Evolutionary conservation across 2,329 filamentous ascomycete species (phyloP).

Genomic region (Zalaria obscura): DNA sequence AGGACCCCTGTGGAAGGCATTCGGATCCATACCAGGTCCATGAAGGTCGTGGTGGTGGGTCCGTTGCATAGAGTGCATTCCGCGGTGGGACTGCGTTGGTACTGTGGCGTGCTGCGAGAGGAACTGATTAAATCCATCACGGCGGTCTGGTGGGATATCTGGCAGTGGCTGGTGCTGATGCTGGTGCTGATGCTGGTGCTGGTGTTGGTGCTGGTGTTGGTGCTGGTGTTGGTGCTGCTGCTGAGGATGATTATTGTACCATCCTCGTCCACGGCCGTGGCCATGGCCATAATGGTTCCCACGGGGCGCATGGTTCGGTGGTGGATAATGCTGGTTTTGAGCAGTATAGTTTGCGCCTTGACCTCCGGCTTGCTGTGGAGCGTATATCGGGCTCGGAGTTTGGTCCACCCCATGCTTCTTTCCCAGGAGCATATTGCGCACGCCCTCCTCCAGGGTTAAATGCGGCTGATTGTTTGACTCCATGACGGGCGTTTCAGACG

Average conservation of each 20-base stretch:
- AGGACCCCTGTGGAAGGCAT: conserved; percentile 16
- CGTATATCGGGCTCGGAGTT: too few relatives aligned
- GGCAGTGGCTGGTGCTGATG: neutral
- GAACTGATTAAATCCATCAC: conserved; percentile 3
- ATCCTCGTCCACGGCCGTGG: too few relatives aligned
- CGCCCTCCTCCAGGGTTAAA: too few relatives aligned
- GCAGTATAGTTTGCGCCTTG: conserved; percentile 44
- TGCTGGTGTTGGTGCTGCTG: conserved; percentile 6
- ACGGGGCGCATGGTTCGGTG: too few relatives aligned
- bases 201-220: conserved; percentile 7
- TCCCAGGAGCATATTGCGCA: too few relatives aligned
- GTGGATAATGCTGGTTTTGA: conserved; percentile 30
- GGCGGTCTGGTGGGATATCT: conserved; percentile 1
- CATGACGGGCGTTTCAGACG: too few relatives aligned
- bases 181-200: neutral
- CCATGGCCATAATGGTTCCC: too few relatives aligned
- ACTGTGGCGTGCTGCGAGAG: conserved; percentile 1
- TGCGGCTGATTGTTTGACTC: too few relatives aligned
- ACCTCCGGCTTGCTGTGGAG: conserved; percentile 26
- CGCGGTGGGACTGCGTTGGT: too few relatives aligned
- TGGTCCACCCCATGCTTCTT: too few relatives aligned
- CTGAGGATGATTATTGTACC: neutral
- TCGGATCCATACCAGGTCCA: conserved; percentile 12
- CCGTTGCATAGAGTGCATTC: neutral
- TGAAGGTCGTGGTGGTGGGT: conserved; percentile 1